These are phyloP conservation scores for Ichthyophthirius multifiliis DNA, from an alignment of 169 alveolate genomes.

Conservation along the genomic window DNA sequence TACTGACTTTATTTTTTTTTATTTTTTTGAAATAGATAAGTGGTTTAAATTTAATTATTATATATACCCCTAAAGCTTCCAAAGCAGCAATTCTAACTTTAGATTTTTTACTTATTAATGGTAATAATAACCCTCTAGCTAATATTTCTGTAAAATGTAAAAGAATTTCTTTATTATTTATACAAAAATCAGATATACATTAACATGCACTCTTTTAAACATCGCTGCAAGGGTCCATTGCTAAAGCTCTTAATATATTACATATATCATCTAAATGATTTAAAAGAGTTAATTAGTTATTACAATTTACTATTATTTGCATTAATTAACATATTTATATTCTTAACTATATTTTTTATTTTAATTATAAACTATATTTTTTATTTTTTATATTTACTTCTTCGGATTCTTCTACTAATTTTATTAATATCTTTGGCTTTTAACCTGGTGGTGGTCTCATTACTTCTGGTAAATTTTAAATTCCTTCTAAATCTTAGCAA, in stretches of 20 bases:
- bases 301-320: slow-evolving; percentile 50
- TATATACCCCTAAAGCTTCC: slow-evolving; percentile 69
- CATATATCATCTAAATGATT: slow-evolving; percentile 77
- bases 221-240: slow-evolving; percentile 89
- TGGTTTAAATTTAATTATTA: not conserved
- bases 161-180: slow-evolving; percentile 59
- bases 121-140: slow-evolving; percentile 79
- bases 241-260: slow-evolving; percentile 79
- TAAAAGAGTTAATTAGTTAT: slow-evolving; percentile 46
- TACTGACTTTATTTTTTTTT: slow-evolving; percentile 37
- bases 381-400: slow-evolving; percentile 62
- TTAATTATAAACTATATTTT: not conserved
- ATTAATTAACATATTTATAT: slow-evolving; percentile 21
- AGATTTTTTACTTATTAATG: slow-evolving; percentile 85
- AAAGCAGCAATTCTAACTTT: slow-evolving; percentile 87
- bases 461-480: slow-evolving; percentile 76
- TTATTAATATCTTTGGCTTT: slow-evolving; percentile 70
- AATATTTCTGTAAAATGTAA: slow-evolving; percentile 83
- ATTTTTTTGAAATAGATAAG: too few relatives aligned
- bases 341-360: not conserved
- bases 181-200: slow-evolving; percentile 50
- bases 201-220: slow-evolving; percentile 76
- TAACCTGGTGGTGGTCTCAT: slow-evolving; percentile 83
- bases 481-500: slow-evolving; percentile 85
- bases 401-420: slow-evolving; percentile 75